phyloP scores from a whole-genome alignment of 257 asterid species.

The Forsythia viridissima region DNA sequence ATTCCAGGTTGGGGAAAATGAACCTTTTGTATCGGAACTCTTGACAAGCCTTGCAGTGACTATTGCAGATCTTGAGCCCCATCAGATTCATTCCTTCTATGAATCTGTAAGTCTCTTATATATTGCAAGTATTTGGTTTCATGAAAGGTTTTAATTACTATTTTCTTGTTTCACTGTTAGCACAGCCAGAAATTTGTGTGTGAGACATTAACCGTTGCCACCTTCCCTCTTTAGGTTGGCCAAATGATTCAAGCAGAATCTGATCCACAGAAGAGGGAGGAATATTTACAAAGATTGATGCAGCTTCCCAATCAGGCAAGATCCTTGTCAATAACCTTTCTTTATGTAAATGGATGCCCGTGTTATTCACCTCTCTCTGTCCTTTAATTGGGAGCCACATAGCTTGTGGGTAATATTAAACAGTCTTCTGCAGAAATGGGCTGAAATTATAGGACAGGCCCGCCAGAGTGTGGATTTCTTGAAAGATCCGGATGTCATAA shows the following conservation, averaged over 20 bases:
- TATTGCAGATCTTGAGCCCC: constrained; percentile 90
- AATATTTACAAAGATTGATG: constrained; percentile 90
- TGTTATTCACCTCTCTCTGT: constrained; percentile 8
- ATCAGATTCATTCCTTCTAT: constrained; percentile 94
- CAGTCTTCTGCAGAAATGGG: constrained; percentile 78
- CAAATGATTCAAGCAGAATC: constrained; percentile 95
- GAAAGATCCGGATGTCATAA: constrained; percentile 85
- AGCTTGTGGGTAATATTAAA: constrained; percentile 27
- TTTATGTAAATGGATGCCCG: constrained; percentile 14
- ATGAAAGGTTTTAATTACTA: background rate
- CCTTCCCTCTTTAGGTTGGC: constrained; percentile 62
- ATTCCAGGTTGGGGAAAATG: constrained; percentile 90
- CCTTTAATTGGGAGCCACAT: background rate
- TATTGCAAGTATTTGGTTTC: background rate
- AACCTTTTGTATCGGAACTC: constrained; percentile 94
- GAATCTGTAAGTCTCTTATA: constrained; percentile 71
- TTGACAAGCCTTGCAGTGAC: constrained; percentile 80
- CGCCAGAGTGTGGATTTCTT: constrained; percentile 82
- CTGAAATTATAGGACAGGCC: constrained; percentile 91
- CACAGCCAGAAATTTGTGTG: background rate
- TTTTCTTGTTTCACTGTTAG: background rate
- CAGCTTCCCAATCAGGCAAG: constrained; percentile 88
- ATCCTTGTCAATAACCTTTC: constrained; percentile 5
- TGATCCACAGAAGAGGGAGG: constrained; percentile 89
- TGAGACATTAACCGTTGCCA: background rate